Evolutionary conservation across 768 basidiomycete species (phyloP).

Genomic region (Daedaleopsis nitida): DNA sequence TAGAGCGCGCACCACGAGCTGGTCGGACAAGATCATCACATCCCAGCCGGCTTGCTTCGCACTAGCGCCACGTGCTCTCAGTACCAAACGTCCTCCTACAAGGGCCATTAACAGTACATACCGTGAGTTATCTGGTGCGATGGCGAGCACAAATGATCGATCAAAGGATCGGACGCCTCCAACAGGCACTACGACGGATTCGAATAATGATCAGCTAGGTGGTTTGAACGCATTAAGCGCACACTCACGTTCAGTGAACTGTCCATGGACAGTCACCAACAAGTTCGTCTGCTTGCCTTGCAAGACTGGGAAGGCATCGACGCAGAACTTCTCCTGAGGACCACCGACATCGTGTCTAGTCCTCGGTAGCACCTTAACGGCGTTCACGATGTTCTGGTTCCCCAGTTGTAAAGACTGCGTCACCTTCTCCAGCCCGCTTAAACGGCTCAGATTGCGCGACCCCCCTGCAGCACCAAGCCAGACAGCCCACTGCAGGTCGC

Average conservation of each 20-base stretch:
- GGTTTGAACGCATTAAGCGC: background rate
- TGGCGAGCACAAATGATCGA: conserved; percentile 84
- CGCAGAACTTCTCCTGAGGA: conserved; percentile 78
- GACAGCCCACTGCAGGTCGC: conserved; percentile 73
- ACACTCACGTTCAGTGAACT: conserved; percentile 84
- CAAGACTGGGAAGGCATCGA: conserved; percentile 82
- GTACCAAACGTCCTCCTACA: conserved; percentile 16
- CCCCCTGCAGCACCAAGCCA: conserved; percentile 66
- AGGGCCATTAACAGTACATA: conserved; percentile 43
- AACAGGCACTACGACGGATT: conserved; percentile 51
- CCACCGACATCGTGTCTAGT: conserved; percentile 84
- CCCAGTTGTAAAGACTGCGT: conserved; percentile 73
- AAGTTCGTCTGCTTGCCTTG: conserved; percentile 57
- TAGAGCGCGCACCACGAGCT: conserved; percentile 80
- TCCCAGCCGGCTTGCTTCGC: conserved; percentile 89
- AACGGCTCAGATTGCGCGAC: conserved; percentile 77
- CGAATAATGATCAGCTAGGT: conserved; percentile 7
- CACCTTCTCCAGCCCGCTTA: conserved; percentile 63
- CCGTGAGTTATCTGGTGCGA: conserved; percentile 81
- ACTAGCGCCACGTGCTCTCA: conserved; percentile 39
- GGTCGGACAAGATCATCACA: conserved; percentile 86
- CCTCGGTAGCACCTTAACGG: conserved; percentile 64
- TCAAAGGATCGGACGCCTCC: conserved; percentile 91
- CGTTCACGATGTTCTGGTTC: conserved; percentile 59
- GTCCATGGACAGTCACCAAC: conserved; percentile 81